Percentiles rank a stretch among this genome's conserved stretches.
Evolutionary conservation across 768 basidiomycete species (phyloP).

Genomic region (Termitomyces sp.): DNA sequence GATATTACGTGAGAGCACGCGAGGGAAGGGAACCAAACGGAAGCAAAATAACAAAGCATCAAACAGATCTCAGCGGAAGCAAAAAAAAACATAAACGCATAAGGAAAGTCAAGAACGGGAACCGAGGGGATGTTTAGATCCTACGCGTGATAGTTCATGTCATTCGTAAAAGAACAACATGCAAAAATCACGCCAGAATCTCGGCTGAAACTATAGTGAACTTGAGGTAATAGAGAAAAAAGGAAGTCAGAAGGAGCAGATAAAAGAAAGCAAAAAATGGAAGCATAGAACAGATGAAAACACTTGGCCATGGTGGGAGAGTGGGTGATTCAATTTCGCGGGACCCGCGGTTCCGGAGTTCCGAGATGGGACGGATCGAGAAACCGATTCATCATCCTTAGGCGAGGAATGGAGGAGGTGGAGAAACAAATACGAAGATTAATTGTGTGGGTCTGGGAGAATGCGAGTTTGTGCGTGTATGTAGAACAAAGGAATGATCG

Average conservation of each 20-base stretch:
- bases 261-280: not conserved
- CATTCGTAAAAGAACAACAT: not conserved
- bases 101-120: not conserved
- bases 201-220: not conserved
- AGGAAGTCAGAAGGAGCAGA: not conserved
- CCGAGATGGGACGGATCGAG: not conserved
- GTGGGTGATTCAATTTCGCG: not conserved
- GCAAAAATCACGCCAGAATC: not conserved
- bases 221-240: not conserved
- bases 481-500: not conserved
- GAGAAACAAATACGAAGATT: conserved; percentile 15
- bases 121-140: too few relatives aligned
- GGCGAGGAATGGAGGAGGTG: conserved; percentile 1
- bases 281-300: not conserved
- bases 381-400: not conserved
- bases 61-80: not conserved
- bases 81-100: not conserved
- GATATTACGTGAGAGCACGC: too few relatives aligned
- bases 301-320: not conserved
- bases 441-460: not conserved
- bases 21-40: not conserved
- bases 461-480: not conserved
- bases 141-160: not conserved
- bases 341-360: not conserved
- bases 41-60: not conserved